A percentile compares a stretch with the other conserved stretches of the same genome.
Evolutionary conservation across 768 basidiomycete genomes (phyloP).

Genomic region (Mycena haematopus): DNA sequence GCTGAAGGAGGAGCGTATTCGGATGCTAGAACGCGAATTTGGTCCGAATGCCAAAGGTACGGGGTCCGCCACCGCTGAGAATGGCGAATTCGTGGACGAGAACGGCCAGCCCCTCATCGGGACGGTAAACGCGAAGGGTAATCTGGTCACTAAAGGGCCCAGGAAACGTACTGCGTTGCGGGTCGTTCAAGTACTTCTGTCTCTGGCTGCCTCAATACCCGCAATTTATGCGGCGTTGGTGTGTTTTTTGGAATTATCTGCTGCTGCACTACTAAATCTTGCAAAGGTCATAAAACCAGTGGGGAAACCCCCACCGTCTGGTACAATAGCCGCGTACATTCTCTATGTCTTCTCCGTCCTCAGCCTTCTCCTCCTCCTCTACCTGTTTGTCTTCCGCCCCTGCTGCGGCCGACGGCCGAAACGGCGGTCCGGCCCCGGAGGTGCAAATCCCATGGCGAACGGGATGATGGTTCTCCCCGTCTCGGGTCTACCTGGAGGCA

Average conservation of each 20-base stretch:
- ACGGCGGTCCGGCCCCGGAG: slow-evolving; percentile 37
- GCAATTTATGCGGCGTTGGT: slow-evolving; percentile 71
- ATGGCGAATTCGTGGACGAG: slow-evolving; percentile 45
- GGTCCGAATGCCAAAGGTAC: slow-evolving; percentile 46
- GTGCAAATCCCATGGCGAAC: slow-evolving; percentile 37
- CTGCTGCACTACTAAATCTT: slow-evolving; percentile 19
- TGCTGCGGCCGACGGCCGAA: slow-evolving; percentile 52
- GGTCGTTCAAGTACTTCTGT: slow-evolving; percentile 54
- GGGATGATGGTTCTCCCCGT: slow-evolving; percentile 73
- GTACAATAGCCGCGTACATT: slow-evolving; percentile 58
- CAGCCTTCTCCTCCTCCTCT: slow-evolving; percentile 57
- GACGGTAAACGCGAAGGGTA: slow-evolving; percentile 62
- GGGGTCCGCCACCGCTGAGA: slow-evolving; percentile 28
- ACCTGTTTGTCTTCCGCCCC: slow-evolving; percentile 63
- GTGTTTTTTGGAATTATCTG: slow-evolving; percentile 33
- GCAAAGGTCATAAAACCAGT: slow-evolving; percentile 60
- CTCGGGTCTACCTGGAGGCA: slow-evolving; percentile 53
- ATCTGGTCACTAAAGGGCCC: slow-evolving; percentile 67
- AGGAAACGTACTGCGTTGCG: slow-evolving; percentile 60
- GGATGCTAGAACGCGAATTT: slow-evolving; percentile 77
- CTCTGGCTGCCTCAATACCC: slow-evolving; percentile 58
- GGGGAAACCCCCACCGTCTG: slow-evolving; percentile 59
- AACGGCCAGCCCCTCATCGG: slow-evolving; percentile 61
- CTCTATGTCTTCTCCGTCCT: slow-evolving; percentile 64
- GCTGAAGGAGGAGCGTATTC: slow-evolving; percentile 71